phyloP scores from a whole-genome alignment of 306 rosid species.

The Lagenaria siceraria region DNA sequence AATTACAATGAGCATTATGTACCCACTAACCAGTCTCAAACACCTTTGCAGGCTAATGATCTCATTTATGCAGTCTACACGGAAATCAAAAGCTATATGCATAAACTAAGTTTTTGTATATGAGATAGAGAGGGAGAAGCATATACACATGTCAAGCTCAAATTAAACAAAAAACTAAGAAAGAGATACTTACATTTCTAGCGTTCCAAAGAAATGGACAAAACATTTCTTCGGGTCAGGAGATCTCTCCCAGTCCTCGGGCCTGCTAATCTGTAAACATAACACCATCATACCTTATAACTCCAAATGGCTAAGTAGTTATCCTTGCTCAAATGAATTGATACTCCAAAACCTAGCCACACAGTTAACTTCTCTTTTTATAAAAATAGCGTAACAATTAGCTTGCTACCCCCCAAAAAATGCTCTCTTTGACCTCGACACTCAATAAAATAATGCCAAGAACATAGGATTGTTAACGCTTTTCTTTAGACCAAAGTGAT shows the following conservation, averaged over 20 bases:
- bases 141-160: neutral
- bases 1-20: neutral
- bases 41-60: neutral
- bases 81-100: neutral
- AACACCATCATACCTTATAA: conserved; percentile 17
- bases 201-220: conserved; percentile 86
- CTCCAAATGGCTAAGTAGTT: conserved; percentile 1
- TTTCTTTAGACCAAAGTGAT: neutral
- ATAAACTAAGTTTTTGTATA: neutral
- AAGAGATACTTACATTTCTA: conserved; percentile 67
- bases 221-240: conserved; percentile 90
- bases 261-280: conserved; percentile 73
- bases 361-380: neutral
- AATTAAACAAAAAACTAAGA: conserved; percentile 5
- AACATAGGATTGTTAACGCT: neutral
- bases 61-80: neutral
- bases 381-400: neutral
- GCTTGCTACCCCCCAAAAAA: neutral
- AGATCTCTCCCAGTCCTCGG: conserved; percentile 74
- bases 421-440: neutral
- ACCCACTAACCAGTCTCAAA: neutral
- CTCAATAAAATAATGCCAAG: neutral
- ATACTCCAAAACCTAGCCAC: neutral
- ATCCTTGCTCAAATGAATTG: neutral
- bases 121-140: neutral